Evolutionary conservation across 306 rosid species (phyloP), one percentile per base, ranked within the genome.

Genomic region (Pyrus communis): DNA sequence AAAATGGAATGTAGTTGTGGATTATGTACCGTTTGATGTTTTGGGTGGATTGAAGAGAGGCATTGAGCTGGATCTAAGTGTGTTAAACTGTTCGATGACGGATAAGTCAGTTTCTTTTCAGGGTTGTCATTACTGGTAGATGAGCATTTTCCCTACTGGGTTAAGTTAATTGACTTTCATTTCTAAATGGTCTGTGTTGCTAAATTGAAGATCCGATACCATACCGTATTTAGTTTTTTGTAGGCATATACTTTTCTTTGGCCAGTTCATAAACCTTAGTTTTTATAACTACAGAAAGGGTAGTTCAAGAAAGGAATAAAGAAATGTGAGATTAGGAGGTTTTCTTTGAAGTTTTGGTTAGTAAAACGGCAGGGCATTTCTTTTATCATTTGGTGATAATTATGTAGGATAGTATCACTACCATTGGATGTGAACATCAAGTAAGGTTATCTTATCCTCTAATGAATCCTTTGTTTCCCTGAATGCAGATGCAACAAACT

Each of bases 401-500:
- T 52, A 33, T 3, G 55, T 15, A 15, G 55, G 55, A 15, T 5
- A 19, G 63, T 30, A 2, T 31, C 17, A 17, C 33, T 31, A 57
- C 27, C 11, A 9, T 59, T 71, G 51, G 42, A 4, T 25, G 31
- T 59, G 54, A 73, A 55, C 9, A 35, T 73, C 13, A 57, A 25
- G 76, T 58, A 4, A 58, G 67, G 51, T 22, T 21, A 22, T 25
- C 9, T 55, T 38, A n/a, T 22, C 43, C 49, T 77, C 49, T 71
- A 46, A 33, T 49, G 71, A 59, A 27, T 57, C 33, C 31, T 23
- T 17, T 57, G 51, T 61, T 35, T 49, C 61, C 59, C 55, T 58
- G 67, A 74, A 69, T 85, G 81, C 88, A 93, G 98, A 93, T 93
- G 97, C 92, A 84, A 54, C 91, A 93, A 83, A 93, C 97, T 61